Base-by-base conservation (phyloP, 2,329 filamentous ascomycete genomes). In the Lachnellula willkommii region DNA sequence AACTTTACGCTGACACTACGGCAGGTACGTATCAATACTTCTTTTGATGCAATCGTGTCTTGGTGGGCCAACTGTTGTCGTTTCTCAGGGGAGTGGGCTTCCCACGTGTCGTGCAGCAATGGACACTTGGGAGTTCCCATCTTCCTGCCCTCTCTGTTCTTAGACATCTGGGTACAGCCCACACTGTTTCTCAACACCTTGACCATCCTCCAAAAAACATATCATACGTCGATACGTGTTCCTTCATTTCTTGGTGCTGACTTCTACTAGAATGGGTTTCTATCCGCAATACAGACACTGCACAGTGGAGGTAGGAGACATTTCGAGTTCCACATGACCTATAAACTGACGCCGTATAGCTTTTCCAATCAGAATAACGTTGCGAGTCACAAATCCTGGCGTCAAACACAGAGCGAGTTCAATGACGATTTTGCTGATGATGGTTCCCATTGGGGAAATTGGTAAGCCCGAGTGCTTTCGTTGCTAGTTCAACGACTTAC, bases 401-500 rank as follows among this genome's bases (percentile, higher is more conserved):
- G 60, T 40, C 58, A 64, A 53, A 60, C 22, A 20, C 65, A 66
- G 40, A 66, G 60, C 50, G 65, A 68, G 43, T 68, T 68, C 39
- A 68, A 68, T 26, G 62, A 57, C 5, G 65, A 68, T 49, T 66
- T 64, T 48, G 53, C 65, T 17, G 66, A 68, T 47, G 65, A 68
- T 55, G 74, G 74, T 47, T 86, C 94, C 64, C 84, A 90, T 73
- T 95, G 90, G 90, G 90, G 90, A 2, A 84, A 81, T 50, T 81
- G 92, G 74, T 40, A 40, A 12, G 28, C 9, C 3, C 9, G 28
- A 11, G 9, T 32, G 28, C 28, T 32, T 32, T 12, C 9, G 28
- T 32, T 32, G 9, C 11, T 8, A 32, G 28, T 11, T 40, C 15
- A 40, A n/a, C 15, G 4, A 40, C 37, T 32, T 32, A 32, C 15